Percentiles rank a stretch among this genome's conserved stretches.
These are phyloP conservation scores for Saccharomyces pastorianus DNA, from an alignment of 1,139 yeast genomes.

Conservation along the genomic window DNA sequence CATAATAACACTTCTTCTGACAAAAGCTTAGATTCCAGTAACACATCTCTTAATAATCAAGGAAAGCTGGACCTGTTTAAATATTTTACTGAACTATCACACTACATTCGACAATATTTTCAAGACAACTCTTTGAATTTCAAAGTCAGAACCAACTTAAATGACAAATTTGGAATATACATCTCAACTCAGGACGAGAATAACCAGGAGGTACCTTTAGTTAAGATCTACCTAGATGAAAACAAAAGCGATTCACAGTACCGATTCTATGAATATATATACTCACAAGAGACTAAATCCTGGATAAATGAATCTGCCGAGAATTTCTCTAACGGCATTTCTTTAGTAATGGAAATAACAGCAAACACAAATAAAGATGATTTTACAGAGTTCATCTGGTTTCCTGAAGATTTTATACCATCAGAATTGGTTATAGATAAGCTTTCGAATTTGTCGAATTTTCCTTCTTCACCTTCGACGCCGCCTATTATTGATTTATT, in stretches of 20 bases:
- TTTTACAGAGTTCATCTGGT: conserved; percentile 11
- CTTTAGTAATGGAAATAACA: conserved; percentile 21
- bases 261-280: conserved; percentile 26
- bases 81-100: conserved; percentile 27
- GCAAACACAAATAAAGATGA: conserved; percentile 4
- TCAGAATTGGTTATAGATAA: conserved; percentile 17
- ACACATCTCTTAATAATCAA: conserved; percentile 1
- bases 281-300: conserved; percentile 15
- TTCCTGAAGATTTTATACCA: conserved; percentile 24
- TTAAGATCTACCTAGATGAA: conserved; percentile 20
- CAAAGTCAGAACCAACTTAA: conserved; percentile 21
- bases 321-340: conserved; percentile 23
- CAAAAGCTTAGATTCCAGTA: conserved; percentile 1
- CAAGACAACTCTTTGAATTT: conserved; percentile 12
- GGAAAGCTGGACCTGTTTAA: conserved; percentile 29
- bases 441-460: background rate
- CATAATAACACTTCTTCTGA: conserved; percentile 6
- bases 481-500: conserved; percentile 4
- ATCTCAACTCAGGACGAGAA: conserved; percentile 9
- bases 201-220: conserved; percentile 10
- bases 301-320: conserved; percentile 29
- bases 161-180: conserved; percentile 27
- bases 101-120: conserved; percentile 18
- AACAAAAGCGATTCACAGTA: conserved; percentile 17
- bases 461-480: background rate